A percentile compares a stretch with the other conserved stretches of the same genome.
These are phyloP conservation scores for Hemileia vastatrix DNA, from an alignment of 1,284 basidiomycete genomes.

Conservation along the genomic window DNA sequence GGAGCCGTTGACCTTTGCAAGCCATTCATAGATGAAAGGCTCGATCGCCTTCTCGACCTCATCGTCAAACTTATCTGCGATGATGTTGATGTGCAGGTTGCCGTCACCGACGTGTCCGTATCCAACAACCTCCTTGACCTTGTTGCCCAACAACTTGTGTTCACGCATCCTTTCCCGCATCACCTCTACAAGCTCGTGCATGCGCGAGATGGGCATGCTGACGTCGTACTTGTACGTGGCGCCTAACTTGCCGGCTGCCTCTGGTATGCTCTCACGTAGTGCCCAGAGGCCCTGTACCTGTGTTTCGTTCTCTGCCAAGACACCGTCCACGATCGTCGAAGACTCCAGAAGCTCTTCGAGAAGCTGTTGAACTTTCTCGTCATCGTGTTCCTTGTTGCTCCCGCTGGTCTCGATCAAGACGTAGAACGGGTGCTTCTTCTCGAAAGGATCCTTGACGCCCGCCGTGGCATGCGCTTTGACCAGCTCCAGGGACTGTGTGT, in stretches of 20 bases:
- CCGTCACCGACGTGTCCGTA: constrained; percentile 97
- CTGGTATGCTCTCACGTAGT: constrained; percentile 85
- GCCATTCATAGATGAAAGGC: constrained; percentile 90
- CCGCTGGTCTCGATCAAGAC: constrained; percentile 90
- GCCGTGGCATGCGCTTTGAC: constrained; percentile 52
- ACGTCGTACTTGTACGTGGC: constrained; percentile 98
- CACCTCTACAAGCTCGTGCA: constrained; percentile 78
- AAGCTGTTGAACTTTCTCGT: constrained; percentile 81
- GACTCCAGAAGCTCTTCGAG: constrained; percentile 70
- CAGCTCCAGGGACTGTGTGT: constrained; percentile 75
- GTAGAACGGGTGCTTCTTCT: constrained; percentile 67
- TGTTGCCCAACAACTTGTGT: constrained; percentile 61
- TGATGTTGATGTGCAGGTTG: constrained; percentile 88
- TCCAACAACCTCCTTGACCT: constrained; percentile 72
- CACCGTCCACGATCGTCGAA: constrained; percentile 75
- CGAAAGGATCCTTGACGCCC: constrained; percentile 42
- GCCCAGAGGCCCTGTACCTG: constrained; percentile 88
- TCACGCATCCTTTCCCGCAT: constrained; percentile 64
- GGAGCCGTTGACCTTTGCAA: constrained; percentile 63
- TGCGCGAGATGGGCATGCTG: constrained; percentile 75
- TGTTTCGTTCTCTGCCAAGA: constrained; percentile 79
- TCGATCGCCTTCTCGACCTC: constrained; percentile 81
- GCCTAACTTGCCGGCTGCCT: constrained; percentile 86
- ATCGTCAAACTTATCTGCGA: constrained; percentile 70
- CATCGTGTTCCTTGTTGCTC: constrained; percentile 84